phyloP scores from a whole-genome alignment of 257 asterid genomes.

The Striga asiatica region DNA sequence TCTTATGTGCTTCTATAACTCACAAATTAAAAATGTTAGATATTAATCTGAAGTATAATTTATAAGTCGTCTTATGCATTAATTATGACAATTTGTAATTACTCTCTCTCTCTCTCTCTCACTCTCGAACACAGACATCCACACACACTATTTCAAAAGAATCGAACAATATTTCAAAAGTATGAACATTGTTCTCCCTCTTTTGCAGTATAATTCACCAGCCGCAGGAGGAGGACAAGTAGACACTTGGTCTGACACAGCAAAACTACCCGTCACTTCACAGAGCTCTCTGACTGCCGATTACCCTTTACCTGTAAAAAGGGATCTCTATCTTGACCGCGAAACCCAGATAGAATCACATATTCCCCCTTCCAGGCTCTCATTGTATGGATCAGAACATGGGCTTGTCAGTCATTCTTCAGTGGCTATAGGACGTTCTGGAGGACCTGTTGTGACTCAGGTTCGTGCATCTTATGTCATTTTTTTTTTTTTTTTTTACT shows the following conservation, averaged over 20 bases:
- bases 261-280: conserved; percentile 23
- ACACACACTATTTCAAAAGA: no score
- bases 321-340: conserved; percentile 43
- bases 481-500: no score
- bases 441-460: conserved; percentile 67
- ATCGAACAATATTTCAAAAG: no score
- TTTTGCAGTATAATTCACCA: conserved; percentile 35
- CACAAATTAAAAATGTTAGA: no score
- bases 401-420: conserved; percentile 42
- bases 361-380: conserved; percentile 29
- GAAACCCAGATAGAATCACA: conserved; percentile 40
- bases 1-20: neutral
- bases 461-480: conserved; percentile 22
- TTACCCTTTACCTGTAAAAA: conserved; percentile 37
- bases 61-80: no score
- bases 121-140: no score
- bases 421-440: conserved; percentile 33
- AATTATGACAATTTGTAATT: neutral
- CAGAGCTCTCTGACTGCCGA: conserved; percentile 31
- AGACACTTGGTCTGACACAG: conserved; percentile 51
- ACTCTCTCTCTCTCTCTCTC: no score
- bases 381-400: conserved; percentile 46
- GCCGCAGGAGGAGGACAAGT: conserved; percentile 40
- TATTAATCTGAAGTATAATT: neutral
- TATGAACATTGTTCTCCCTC: conserved; percentile 1